A percentile compares a stretch with the other conserved stretches of the same genome.
These are phyloP conservation scores for Pseudocercospora fuligena DNA, from an alignment of 2,329 filamentous ascomycete species.

Conservation along the genomic window DNA sequence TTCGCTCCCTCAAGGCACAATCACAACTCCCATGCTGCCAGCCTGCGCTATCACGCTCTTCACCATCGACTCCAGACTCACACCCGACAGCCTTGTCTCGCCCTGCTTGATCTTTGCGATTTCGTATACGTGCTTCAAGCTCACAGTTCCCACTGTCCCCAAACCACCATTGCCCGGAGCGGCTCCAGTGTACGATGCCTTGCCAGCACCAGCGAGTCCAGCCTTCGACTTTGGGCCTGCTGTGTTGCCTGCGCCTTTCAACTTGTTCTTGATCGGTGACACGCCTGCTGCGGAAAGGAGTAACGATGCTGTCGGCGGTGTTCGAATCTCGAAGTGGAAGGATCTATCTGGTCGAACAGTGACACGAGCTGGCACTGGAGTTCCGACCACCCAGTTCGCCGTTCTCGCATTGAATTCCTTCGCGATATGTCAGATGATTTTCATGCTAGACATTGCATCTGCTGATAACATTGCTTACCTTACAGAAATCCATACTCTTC, in stretches of 20 bases:
- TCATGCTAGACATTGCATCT: neutral
- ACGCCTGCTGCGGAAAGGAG: slow-evolving; percentile 83
- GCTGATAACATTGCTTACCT: slow-evolving; percentile 62
- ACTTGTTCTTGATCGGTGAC: slow-evolving; percentile 73
- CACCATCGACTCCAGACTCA: slow-evolving; percentile 81
- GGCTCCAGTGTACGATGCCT: slow-evolving; percentile 38
- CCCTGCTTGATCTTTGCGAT: slow-evolving; percentile 91
- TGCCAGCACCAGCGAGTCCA: slow-evolving; percentile 43
- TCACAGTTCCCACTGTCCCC: slow-evolving; percentile 77
- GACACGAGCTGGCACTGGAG: slow-evolving; percentile 87
- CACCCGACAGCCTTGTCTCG: slow-evolving; percentile 59
- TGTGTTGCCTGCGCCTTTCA: slow-evolving; percentile 69
- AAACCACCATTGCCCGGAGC: slow-evolving; percentile 64
- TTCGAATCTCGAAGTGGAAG: slow-evolving; percentile 91
- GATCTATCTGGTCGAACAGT: slow-evolving; percentile 90
- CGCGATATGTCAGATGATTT: slow-evolving; percentile 10
- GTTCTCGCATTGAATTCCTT: slow-evolving; percentile 55
- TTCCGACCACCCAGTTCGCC: slow-evolving; percentile 78
- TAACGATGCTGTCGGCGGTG: slow-evolving; percentile 86
- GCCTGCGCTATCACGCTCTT: slow-evolving; percentile 69
- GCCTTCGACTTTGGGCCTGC: slow-evolving; percentile 50
- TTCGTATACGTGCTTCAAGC: slow-evolving; percentile 94
- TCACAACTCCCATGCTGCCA: slow-evolving; percentile 54
- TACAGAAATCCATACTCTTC: slow-evolving; percentile 99
- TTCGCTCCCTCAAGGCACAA: slow-evolving; percentile 49